A percentile compares a stretch with the other conserved stretches of the same genome.
phyloP scores from a whole-genome alignment of 2,329 filamentous ascomycete genomes.

The Neopestalotiopsis clavispora region DNA sequence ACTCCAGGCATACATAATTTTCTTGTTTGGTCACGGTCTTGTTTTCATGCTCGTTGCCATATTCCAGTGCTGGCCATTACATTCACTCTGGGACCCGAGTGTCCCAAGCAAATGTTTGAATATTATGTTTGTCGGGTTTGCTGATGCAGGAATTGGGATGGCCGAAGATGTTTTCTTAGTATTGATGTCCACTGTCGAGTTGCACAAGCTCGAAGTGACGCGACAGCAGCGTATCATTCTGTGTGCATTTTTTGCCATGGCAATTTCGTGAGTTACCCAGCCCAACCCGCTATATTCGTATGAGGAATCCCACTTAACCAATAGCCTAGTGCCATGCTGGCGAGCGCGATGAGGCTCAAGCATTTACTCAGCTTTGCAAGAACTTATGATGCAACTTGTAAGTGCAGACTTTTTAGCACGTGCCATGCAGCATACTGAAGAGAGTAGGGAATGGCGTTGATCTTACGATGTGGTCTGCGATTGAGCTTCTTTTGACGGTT shows the following conservation, averaged over 20 bases:
- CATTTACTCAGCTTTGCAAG: not conserved
- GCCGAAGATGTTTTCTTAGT: conserved; percentile 1
- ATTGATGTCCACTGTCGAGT: not conserved
- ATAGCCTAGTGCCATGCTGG: not conserved
- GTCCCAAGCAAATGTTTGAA: not conserved
- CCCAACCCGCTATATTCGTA: no score
- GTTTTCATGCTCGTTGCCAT: not conserved
- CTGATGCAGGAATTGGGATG: not conserved
- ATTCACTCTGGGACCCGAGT: conserved; percentile 4
- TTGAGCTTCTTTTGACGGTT: conserved; percentile 2
- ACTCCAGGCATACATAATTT: not conserved
- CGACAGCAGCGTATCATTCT: not conserved
- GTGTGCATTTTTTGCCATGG: not conserved
- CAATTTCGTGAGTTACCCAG: not conserved
- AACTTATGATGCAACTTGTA: conserved; percentile 9
- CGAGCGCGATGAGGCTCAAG: not conserved
- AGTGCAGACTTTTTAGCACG: not conserved
- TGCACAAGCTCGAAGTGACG: not conserved
- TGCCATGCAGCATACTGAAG: not conserved
- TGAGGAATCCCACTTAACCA: not conserved
- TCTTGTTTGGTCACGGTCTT: not conserved
- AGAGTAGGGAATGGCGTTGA: conserved; percentile 1
- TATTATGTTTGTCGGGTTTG: not conserved
- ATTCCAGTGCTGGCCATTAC: conserved; percentile 7
- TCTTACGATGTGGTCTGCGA: conserved; percentile 3